phyloP scores from a whole-genome alignment of 768 basidiomycete genomes.

The Naganishia vishniacii region DNA sequence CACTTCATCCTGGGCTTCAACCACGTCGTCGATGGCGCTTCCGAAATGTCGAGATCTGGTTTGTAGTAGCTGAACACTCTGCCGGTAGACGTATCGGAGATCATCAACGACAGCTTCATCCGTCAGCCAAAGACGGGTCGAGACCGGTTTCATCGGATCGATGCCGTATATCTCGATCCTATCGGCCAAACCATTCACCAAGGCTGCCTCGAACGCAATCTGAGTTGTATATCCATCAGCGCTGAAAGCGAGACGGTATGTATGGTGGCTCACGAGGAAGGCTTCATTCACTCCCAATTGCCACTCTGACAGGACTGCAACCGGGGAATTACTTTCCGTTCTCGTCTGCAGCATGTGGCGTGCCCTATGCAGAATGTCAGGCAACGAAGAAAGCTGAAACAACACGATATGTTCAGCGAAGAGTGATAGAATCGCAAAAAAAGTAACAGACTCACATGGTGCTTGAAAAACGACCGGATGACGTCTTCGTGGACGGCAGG shows the following conservation, averaged over 20 bases:
- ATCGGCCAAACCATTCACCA: constrained; percentile 12
- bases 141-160: not conserved
- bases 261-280: not conserved
- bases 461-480: constrained; percentile 17
- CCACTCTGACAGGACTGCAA: constrained; percentile 10
- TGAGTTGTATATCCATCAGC: not conserved
- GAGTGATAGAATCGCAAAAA: not conserved
- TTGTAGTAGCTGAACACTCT: constrained; percentile 11
- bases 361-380: constrained; percentile 7
- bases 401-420: not conserved
- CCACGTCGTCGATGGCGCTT: constrained; percentile 9
- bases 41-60: constrained; percentile 10
- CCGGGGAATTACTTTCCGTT: not conserved
- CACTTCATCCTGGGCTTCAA: not conserved
- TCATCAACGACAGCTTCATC: constrained; percentile 9
- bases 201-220: constrained; percentile 13
- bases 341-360: constrained; percentile 1
- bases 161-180: constrained; percentile 6
- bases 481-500: constrained; percentile 7
- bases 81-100: constrained; percentile 17
- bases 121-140: constrained; percentile 23
- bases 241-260: not conserved
- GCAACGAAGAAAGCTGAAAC: constrained; percentile 1
- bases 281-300: constrained; percentile 12
- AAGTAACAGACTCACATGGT: constrained; percentile 2